A percentile compares a stretch with the other conserved stretches of the same genome.
These are phyloP conservation scores for Staphylotrichum longicolle DNA, from an alignment of 495 filamentous ascomycete species.

Conservation along the genomic window DNA sequence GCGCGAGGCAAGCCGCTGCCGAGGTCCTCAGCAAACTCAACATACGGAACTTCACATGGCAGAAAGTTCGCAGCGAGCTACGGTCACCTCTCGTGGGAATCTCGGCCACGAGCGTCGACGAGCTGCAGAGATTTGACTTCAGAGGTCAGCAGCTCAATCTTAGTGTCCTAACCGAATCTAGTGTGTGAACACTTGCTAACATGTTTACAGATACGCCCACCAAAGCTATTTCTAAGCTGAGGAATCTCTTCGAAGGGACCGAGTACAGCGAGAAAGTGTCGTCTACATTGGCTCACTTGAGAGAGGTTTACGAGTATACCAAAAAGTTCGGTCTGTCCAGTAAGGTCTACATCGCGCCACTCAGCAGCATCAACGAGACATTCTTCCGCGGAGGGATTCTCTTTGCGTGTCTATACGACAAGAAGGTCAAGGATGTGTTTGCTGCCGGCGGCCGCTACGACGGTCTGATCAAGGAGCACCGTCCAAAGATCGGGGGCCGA, in stretches of 20 bases:
- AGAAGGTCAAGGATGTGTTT: constrained; percentile 77
- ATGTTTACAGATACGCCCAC: constrained; percentile 58
- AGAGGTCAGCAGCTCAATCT: constrained; percentile 51
- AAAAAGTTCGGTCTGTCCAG: constrained; percentile 69
- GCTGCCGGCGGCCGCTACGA: constrained; percentile 95
- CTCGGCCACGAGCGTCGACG: constrained; percentile 86
- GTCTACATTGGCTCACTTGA: constrained; percentile 74
- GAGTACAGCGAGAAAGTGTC: constrained; percentile 64
- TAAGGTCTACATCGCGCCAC: constrained; percentile 80
- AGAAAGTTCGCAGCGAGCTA: constrained; percentile 80
- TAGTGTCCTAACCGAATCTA: background rate
- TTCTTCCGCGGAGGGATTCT: constrained; percentile 87
- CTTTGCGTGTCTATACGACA: constrained; percentile 90
- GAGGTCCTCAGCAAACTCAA: constrained; percentile 87
- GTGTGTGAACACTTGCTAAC: background rate
- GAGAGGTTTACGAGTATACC: constrained; percentile 69
- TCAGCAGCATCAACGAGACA: constrained; percentile 86
- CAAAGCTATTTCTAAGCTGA: constrained; percentile 71
- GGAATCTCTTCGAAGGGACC: constrained; percentile 68
- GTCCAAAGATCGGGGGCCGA: constrained; percentile 54
- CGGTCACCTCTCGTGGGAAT: constrained; percentile 75
- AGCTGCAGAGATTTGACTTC: constrained; percentile 87
- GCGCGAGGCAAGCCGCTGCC: constrained; percentile 68
- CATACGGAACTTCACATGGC: constrained; percentile 76
- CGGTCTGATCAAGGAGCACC: constrained; percentile 70